A percentile compares a stretch with the other conserved stretches of the same genome.
Conservation (phyloP, 768 basidiomycete species). For the Suillus plorans region DNA sequence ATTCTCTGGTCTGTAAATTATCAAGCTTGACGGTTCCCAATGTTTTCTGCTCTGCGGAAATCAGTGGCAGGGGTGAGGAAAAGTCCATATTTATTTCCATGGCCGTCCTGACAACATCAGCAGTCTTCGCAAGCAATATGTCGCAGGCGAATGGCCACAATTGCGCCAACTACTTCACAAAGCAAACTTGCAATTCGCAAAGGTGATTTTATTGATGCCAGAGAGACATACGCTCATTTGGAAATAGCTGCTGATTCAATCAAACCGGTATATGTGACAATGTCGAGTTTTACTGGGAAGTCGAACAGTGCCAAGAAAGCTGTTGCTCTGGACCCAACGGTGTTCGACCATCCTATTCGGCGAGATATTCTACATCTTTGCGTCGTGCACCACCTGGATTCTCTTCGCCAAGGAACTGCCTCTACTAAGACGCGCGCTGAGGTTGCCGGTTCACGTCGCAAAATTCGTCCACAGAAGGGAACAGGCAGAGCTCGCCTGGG, state of each 20-base stretch:
- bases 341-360: slow-evolving; percentile 88
- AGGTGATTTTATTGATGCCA: slow-evolving; percentile 18
- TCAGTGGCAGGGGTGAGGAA: slow-evolving; percentile 15
- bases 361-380: slow-evolving; percentile 93
- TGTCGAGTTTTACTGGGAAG: slow-evolving; percentile 54
- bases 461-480: slow-evolving; percentile 92
- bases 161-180: slow-evolving; percentile 8
- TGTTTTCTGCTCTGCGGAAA: slow-evolving; percentile 21
- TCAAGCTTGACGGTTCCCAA: slow-evolving; percentile 9
- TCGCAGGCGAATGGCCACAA: slow-evolving; percentile 14
- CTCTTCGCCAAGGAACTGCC: slow-evolving; percentile 88
- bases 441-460: slow-evolving; percentile 85
- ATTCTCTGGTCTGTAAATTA: not conserved
- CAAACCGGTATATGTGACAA: slow-evolving; percentile 57
- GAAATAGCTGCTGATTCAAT: slow-evolving; percentile 36
- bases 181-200: slow-evolving; percentile 9
- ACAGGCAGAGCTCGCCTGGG: slow-evolving; percentile 88
- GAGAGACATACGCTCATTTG: slow-evolving; percentile 9
- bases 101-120: not conserved
- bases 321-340: slow-evolving; percentile 70
- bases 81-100: not conserved
- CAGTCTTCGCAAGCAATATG: slow-evolving; percentile 5
- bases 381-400: slow-evolving; percentile 83
- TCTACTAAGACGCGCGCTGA: slow-evolving; percentile 90
- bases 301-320: slow-evolving; percentile 43